Base-by-base conservation (phyloP, 352 stramenopile species). In the Phytopythium chamaehyphon region DNA sequence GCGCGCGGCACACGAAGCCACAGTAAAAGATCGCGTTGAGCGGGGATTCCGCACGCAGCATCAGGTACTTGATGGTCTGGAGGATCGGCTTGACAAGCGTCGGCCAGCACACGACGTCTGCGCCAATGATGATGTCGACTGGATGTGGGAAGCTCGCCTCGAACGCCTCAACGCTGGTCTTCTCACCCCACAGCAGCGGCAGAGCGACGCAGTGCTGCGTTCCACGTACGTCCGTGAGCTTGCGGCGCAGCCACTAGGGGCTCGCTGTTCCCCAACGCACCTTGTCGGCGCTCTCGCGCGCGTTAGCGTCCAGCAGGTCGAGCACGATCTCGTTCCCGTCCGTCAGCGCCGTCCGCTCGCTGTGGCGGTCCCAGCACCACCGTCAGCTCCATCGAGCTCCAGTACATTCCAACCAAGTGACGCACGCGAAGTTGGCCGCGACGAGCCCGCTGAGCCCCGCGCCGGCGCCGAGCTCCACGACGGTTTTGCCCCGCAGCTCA, bases 261-360 rank as follows among this genome's bases (percentile, higher is more conserved):
- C 33, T 38, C 6, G 28, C 28, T 33, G 40, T 15, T 6, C 6
- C 22, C 12, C 24, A 31, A 49, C 43, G 10, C 31, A 23, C 50
- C 28, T 54, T 18, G 43, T 69, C 57, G 1, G 65, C 55, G 39
- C 73, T 69, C 9, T 45, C 33, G 10, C 65, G 47, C 16, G 57
- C 60, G 47, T 86, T 90, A 37, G 78, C 53, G 18, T 57, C 36
- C 40, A 88, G 59, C 19, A 90, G 61, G 43, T 83, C 61, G 40
- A 88, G 47, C 19, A 90, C 74, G 11, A 88, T 69, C n/a, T 86
- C 74, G 38, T 86, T 88, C 23, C 80, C 80, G 46, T 90, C 80
- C 14, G 80, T 90, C 31, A 88, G 60, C 14, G 64, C 71, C 1
- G 71, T 83, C n/a, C 61, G 61, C 16, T 63, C 47, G 0, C 73